Conservation (phyloP, 2,329 filamentous ascomycete species). For the Sclerotinia minor region DNA sequence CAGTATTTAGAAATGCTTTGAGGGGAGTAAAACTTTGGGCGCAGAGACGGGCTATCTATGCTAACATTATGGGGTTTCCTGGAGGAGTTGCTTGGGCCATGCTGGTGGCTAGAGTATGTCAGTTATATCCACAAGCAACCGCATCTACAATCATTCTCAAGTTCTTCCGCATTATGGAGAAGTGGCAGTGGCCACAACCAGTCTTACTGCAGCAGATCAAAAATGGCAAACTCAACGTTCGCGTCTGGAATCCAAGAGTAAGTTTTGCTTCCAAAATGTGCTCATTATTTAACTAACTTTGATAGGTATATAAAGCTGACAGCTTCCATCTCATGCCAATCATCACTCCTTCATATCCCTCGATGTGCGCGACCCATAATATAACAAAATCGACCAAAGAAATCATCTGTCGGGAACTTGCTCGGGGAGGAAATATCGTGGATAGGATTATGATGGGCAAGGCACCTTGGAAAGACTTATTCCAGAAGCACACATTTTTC, state of each 20-base stretch:
- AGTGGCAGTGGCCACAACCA: slow-evolving; percentile 94
- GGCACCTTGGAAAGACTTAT: slow-evolving; percentile 81
- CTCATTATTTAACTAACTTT: slow-evolving; percentile 33
- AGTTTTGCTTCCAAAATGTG: slow-evolving; percentile 31
- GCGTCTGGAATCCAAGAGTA: slow-evolving; percentile 93
- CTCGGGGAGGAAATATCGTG: slow-evolving; percentile 73
- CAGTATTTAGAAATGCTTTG: slow-evolving; percentile 84
- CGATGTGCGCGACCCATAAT: slow-evolving; percentile 97
- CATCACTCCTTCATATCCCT: slow-evolving; percentile 95
- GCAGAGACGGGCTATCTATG: slow-evolving; percentile 86
- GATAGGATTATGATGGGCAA: slow-evolving; percentile 77
- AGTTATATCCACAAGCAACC: slow-evolving; percentile 90
- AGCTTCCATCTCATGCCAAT: slow-evolving; percentile 92
- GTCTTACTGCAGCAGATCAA: slow-evolving; percentile 87
- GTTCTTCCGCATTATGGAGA: slow-evolving; percentile 88
- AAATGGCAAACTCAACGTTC: slow-evolving; percentile 74
- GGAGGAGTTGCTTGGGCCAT: slow-evolving; percentile 98
- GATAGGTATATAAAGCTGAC: slow-evolving; percentile 50
- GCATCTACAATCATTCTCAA: slow-evolving; percentile 86
- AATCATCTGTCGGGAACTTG: slow-evolving; percentile 80
- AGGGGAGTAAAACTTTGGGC: slow-evolving; percentile 97
- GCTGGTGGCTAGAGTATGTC: slow-evolving; percentile 92
- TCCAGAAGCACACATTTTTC: slow-evolving; percentile 90
- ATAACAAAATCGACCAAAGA: slow-evolving; percentile 82
- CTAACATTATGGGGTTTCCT: slow-evolving; percentile 94